Evolutionary conservation across 805 yeast species (phyloP).

Genomic region (Candida coquimbonensis): DNA sequence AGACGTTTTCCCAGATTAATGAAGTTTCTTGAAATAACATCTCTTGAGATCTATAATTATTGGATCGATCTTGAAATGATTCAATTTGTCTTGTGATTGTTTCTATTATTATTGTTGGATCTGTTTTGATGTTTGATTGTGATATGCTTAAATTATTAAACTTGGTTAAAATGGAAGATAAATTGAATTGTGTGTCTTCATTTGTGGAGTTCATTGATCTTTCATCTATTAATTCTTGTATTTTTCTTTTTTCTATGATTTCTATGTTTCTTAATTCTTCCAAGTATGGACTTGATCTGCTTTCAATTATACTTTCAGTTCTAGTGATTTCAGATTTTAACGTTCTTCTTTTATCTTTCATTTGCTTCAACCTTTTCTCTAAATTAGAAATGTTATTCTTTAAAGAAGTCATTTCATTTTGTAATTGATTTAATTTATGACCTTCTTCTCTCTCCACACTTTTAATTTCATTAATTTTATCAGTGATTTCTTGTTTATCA

Average conservation of each 20-base stretch:
- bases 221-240: conserved; percentile 11
- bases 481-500: conserved; percentile 26
- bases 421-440: conserved; percentile 28
- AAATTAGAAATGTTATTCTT: conserved; percentile 32
- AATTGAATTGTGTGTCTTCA: background rate
- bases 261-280: conserved; percentile 35
- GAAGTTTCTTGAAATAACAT: conserved; percentile 11
- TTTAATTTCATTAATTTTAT: conserved; percentile 31
- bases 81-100: conserved; percentile 17
- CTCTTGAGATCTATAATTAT: conserved; percentile 7
- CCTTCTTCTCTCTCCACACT: conserved; percentile 35
- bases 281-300: conserved; percentile 37
- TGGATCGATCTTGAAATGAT: conserved; percentile 12
- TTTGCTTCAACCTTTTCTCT: conserved; percentile 27
- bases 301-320: conserved; percentile 42
- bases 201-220: background rate
- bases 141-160: background rate
- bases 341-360: conserved; percentile 27
- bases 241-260: conserved; percentile 23
- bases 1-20: conserved; percentile 16
- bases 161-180: background rate
- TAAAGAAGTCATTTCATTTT: conserved; percentile 25
- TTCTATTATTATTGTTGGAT: conserved; percentile 11
- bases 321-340: conserved; percentile 32
- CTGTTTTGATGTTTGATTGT: background rate